Evolutionary conservation across 148 eudicot genomes (phyloP).

Genomic region (Rhododendron ovatum): DNA sequence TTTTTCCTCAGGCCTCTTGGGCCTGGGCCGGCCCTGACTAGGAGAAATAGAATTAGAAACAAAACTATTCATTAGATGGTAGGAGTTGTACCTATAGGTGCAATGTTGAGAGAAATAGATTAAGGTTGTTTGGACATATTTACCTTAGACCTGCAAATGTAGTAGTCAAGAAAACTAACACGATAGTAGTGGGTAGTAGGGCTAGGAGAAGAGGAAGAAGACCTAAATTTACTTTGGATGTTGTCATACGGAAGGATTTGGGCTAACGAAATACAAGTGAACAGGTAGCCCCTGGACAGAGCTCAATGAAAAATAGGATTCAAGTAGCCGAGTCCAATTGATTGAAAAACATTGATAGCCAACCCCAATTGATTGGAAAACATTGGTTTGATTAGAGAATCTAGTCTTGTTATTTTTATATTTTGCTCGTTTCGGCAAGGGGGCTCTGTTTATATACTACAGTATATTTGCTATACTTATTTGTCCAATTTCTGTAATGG

Average conservation of each 20-base stretch:
- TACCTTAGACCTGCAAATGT: background rate
- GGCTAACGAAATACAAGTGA: background rate
- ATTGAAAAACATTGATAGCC: no score
- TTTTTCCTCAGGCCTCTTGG: no score
- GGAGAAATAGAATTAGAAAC: no score
- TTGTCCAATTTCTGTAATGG: background rate
- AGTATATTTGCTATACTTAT: background rate
- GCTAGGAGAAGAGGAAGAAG: background rate
- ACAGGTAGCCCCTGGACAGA: background rate
- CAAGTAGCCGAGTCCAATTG: no score
- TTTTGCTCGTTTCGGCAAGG: background rate
- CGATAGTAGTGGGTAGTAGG: background rate
- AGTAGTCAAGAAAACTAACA: background rate
- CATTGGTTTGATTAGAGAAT: background rate
- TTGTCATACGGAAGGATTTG: background rate
- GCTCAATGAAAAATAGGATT: background rate
- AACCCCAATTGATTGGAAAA: no score
- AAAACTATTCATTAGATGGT: no score
- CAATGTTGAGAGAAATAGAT: no score
- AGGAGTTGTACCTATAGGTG: no score
- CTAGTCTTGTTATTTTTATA: background rate
- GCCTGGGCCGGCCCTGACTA: no score
- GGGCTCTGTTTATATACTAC: background rate
- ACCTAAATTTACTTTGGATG: background rate
- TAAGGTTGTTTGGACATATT: no score